Conservation (phyloP, 208 protist genomes). For the Jaenimonas drosophilae region DNA sequence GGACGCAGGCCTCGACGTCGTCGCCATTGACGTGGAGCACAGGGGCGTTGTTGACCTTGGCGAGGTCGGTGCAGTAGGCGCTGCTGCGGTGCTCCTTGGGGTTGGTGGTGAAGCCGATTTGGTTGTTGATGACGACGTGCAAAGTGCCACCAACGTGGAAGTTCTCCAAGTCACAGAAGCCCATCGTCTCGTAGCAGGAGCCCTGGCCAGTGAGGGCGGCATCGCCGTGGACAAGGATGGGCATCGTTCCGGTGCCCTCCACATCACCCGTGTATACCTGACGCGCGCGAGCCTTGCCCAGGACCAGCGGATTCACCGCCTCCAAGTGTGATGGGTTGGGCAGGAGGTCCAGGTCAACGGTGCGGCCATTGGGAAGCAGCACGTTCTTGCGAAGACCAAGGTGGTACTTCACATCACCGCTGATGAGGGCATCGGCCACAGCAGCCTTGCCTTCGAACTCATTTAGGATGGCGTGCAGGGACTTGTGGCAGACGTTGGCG, state of each 20-base stretch:
- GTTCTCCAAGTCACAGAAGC: slow-evolving; percentile 88
- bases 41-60: slow-evolving; percentile 91
- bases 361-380: slow-evolving; percentile 55
- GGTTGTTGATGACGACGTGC: slow-evolving; percentile 98
- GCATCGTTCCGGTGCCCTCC: slow-evolving; percentile 56
- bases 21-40: slow-evolving; percentile 98
- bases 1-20: slow-evolving; percentile 92
- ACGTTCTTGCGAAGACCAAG: slow-evolving; percentile 84
- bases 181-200: slow-evolving; percentile 96
- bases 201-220: slow-evolving; percentile 96
- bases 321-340: slow-evolving; percentile 98
- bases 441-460: slow-evolving; percentile 80
- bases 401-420: slow-evolving; percentile 98
- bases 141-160: slow-evolving; percentile 96
- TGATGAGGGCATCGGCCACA: slow-evolving; percentile 19
- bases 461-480: slow-evolving; percentile 75
- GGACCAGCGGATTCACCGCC: slow-evolving; percentile 97
- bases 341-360: slow-evolving; percentile 93
- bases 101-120: slow-evolving; percentile 98
- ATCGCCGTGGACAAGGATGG: slow-evolving; percentile 96
- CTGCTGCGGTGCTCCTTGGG: slow-evolving; percentile 86
- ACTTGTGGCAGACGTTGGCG: slow-evolving; percentile 94
- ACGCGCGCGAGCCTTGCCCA: slow-evolving; percentile 95
- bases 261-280: slow-evolving; percentile 81
- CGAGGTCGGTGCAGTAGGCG: slow-evolving; percentile 96